Percentiles rank a stretch among this genome's conserved stretches.
These are phyloP conservation scores for Phytophthora kernoviae DNA, from an alignment of 352 stramenopile genomes.

Conservation along the genomic window DNA sequence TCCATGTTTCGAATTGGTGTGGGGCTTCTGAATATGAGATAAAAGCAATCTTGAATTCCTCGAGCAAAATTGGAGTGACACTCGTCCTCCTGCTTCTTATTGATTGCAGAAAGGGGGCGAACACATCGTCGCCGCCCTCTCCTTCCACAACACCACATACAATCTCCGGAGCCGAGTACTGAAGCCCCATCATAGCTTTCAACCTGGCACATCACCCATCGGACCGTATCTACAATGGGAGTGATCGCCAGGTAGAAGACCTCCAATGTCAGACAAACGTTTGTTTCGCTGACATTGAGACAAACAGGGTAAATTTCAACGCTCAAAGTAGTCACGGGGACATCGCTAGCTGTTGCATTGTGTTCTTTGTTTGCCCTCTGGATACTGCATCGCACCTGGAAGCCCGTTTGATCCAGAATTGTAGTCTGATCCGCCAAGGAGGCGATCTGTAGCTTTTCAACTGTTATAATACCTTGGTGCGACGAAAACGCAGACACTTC, in stretches of 20 bases:
- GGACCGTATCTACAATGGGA: conserved; percentile 33
- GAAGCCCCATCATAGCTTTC: conserved; percentile 21
- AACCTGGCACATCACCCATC: conserved; percentile 28
- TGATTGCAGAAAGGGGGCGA: conserved; percentile 2
- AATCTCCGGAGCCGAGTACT: conserved; percentile 17
- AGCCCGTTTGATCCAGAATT: conserved; percentile 44
- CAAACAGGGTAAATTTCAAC: conserved; percentile 42
- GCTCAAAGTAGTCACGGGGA: conserved; percentile 23
- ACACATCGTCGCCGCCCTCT: conserved; percentile 5
- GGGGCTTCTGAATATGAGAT: conserved; percentile 48
- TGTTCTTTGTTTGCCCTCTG: conserved; percentile 10
- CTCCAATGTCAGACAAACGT: conserved; percentile 42
- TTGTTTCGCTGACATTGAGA: conserved; percentile 52
- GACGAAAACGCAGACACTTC: conserved; percentile 1
- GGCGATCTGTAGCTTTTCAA: conserved; percentile 36
- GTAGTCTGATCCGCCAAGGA: conserved; percentile 36
- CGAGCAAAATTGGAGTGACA: conserved; percentile 38
- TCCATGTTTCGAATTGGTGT: conserved; percentile 58
- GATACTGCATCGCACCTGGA: conserved; percentile 34
- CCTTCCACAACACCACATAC: conserved; percentile 4
- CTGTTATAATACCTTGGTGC: conserved; percentile 20
- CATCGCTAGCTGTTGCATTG: neutral
- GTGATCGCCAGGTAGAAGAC: conserved; percentile 39
- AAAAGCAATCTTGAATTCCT: conserved; percentile 58
- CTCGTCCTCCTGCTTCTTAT: conserved; percentile 12